Evolutionary conservation across 2,329 filamentous ascomycete species (phyloP).

Genomic region (Talaromyces funiculosus): DNA sequence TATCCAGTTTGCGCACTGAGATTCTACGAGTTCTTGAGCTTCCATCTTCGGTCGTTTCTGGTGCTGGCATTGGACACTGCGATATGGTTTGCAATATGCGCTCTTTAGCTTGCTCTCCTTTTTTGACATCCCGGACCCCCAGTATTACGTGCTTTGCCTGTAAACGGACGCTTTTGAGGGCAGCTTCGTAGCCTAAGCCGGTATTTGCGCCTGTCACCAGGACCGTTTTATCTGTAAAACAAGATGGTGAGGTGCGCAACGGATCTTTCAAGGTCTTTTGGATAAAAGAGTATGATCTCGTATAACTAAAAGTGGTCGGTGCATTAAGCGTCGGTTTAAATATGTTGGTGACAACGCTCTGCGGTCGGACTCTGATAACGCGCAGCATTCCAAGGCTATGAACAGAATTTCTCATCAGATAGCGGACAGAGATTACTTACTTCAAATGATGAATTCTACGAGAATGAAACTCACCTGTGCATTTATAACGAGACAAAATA

Average conservation of each 20-base stretch:
- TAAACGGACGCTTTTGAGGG: constrained; percentile 38
- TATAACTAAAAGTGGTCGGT: neutral
- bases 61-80: neutral
- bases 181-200: constrained; percentile 43
- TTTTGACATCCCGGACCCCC: constrained; percentile 36
- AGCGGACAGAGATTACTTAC: no score
- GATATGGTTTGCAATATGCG: neutral
- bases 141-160: constrained; percentile 39
- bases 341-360: neutral
- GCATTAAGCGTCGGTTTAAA: neutral
- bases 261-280: neutral
- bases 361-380: neutral
- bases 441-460: no score
- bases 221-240: constrained; percentile 26
- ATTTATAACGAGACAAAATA: no score
- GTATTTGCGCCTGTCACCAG: constrained; percentile 44
- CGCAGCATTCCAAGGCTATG: neutral
- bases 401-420: no score
- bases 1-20: neutral
- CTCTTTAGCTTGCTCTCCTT: constrained; percentile 22
- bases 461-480: no score
- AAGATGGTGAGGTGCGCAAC: neutral
- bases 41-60: neutral
- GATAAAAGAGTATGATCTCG: neutral
- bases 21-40: neutral